Evolutionary conservation across 163 green algal species (phyloP).

Genomic region (Volvox carteri): DNA sequence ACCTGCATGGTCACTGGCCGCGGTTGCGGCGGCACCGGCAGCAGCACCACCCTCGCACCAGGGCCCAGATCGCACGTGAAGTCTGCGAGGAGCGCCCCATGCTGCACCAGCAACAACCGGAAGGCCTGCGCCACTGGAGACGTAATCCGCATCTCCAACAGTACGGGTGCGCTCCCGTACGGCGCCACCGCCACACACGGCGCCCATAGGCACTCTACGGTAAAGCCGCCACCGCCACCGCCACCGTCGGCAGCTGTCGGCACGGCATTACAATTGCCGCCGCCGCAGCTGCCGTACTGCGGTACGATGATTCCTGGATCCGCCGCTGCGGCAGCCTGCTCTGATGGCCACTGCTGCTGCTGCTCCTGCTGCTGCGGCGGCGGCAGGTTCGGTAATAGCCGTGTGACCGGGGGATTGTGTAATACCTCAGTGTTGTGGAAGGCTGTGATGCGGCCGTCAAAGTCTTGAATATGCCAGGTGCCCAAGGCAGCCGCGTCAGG

Average conservation of each 20-base stretch:
- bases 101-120: conserved; percentile 41
- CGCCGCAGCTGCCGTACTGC: background rate
- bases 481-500: background rate
- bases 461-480: background rate
- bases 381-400: too few species aligned
- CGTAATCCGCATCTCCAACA: background rate
- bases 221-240: background rate
- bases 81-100: conserved; percentile 18
- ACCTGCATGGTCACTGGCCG: conserved; percentile 17
- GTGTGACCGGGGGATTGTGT: too few species aligned
- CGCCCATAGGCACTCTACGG: background rate
- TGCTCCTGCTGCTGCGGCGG: background rate
- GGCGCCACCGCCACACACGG: conserved; percentile 9
- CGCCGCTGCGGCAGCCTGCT: background rate
- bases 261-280: background rate
- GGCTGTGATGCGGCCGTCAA: background rate
- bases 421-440: background rate
- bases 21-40: conserved; percentile 43
- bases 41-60: background rate
- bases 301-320: background rate
- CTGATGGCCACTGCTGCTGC: background rate
- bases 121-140: background rate
- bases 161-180: background rate
- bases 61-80: background rate
- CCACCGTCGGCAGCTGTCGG: too few species aligned